Base-by-base conservation (phyloP, 2,329 filamentous ascomycete species). In the Fusarium sp. region DNA sequence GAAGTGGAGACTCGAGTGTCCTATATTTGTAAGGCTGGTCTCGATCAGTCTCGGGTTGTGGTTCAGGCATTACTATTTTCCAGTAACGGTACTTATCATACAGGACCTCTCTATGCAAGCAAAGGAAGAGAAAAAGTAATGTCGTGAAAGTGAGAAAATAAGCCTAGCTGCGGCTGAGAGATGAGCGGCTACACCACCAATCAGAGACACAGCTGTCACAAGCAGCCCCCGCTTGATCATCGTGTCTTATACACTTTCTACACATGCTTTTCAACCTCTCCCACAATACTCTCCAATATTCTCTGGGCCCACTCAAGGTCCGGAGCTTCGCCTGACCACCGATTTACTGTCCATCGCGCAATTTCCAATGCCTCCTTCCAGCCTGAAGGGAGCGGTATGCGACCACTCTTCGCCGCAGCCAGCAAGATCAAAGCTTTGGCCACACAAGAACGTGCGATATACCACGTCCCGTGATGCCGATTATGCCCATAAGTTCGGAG, bases 41-140 rank as follows among this genome's bases (percentile, higher is more conserved):
- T 54, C 0, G 7, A 26, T 39, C 24, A 5, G 5, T 24, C 14
- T 22, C 5, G 1, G 24, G 2, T n/a, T 7, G 10, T 1, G 7
- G 14, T 10, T 0, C 7, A n/a, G 14, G 22, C 35, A 49, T 33
- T 13, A 13, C 15, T 49, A 1, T 7, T 12, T n/a, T 7, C 7
- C 20, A 5, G 5, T 33, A 13, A 4, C 10, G 10, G 2, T 31
- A 31, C 7, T 0, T n/a, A 3, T 17, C 14, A 31, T 3, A 2
- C 20, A 48, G 7, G 2, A 7, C 14, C 4, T n/a, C 0, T 33
- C 18, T 49, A 7, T 33, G 7, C 2, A 24, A 18, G 11, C 7
- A 1, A 7, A 49, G 1, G 5, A n/a, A n/a, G 20, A 33, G 8
- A 24, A 5, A 9, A 4, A 14, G 8, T 24, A 7, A 8, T 26